phyloP scores from a whole-genome alignment of 495 filamentous ascomycete species.

The Barbatosphaeria neglecta region DNA sequence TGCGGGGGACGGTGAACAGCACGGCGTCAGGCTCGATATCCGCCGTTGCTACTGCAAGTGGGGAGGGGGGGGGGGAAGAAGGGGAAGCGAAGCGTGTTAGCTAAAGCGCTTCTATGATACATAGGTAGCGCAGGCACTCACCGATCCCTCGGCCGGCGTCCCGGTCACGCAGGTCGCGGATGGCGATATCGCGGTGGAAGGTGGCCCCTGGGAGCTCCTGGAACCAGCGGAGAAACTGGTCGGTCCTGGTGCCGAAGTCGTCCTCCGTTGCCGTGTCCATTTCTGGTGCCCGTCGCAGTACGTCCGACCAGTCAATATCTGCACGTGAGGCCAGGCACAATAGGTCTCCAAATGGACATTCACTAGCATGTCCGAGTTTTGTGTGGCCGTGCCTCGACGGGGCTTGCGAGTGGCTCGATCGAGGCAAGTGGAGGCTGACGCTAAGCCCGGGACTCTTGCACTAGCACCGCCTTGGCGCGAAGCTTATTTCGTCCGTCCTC shows the following conservation, averaged over 20 bases:
- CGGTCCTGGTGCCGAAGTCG: slow-evolving; percentile 20
- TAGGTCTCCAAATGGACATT: no score
- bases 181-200: slow-evolving; percentile 29
- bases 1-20: slow-evolving; percentile 36
- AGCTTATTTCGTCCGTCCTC: no score
- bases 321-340: no score
- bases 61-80: no score
- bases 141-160: slow-evolving; percentile 34
- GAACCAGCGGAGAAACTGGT: slow-evolving; percentile 34
- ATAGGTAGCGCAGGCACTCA: slow-evolving; percentile 5
- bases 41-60: slow-evolving; percentile 28
- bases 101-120: background rate
- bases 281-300: no score
- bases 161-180: slow-evolving; percentile 26
- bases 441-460: no score
- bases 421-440: no score
- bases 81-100: background rate
- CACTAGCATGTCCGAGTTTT: no score
- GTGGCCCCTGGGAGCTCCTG: slow-evolving; percentile 28
- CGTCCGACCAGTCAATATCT: no score
- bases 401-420: no score
- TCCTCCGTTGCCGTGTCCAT: slow-evolving; percentile 5
- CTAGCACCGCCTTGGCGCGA: no score
- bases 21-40: slow-evolving; percentile 31
- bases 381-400: no score